Percentiles rank a stretch among this genome's conserved stretches.
Evolutionary conservation across 495 filamentous ascomycete genomes (phyloP).

Genomic region (Penicillium samsonianum): DNA sequence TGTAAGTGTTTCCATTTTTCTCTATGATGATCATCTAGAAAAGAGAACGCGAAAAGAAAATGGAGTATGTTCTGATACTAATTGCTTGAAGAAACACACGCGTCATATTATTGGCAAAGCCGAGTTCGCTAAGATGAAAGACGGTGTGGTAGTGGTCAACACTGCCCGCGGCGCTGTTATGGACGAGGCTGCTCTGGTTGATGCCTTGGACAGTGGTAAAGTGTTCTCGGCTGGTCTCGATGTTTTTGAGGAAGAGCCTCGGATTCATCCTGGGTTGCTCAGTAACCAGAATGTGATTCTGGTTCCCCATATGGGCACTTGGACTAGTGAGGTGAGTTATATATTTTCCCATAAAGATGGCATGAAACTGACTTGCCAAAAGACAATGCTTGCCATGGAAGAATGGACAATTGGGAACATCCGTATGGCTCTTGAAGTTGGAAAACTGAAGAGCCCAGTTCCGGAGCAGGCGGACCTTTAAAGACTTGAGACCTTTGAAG

Average conservation of each 20-base stretch:
- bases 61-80: background rate
- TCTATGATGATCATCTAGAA: no score
- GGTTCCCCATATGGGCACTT: slow-evolving; percentile 71
- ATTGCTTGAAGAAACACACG: slow-evolving; percentile 54
- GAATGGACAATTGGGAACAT: slow-evolving; percentile 65
- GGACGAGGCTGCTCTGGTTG: slow-evolving; percentile 68
- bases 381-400: slow-evolving; percentile 67
- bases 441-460: slow-evolving; percentile 58
- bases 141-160: slow-evolving; percentile 69
- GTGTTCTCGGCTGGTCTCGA: slow-evolving; percentile 64
- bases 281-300: slow-evolving; percentile 61
- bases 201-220: slow-evolving; percentile 61
- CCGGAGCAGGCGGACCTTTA: slow-evolving; percentile 58
- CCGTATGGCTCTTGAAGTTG: slow-evolving; percentile 52
- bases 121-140: slow-evolving; percentile 70
- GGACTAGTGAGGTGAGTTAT: slow-evolving; percentile 59
- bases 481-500: background rate
- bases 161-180: slow-evolving; percentile 70
- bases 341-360: background rate
- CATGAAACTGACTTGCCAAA: slow-evolving; percentile 12
- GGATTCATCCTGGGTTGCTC: slow-evolving; percentile 61
- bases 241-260: slow-evolving; percentile 70
- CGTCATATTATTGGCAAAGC: slow-evolving; percentile 63
- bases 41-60: no score
- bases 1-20: slow-evolving; percentile 44